These are phyloP conservation scores for Takashimella koratensis DNA, from an alignment of 1,284 basidiomycete species.

Conservation along the genomic window DNA sequence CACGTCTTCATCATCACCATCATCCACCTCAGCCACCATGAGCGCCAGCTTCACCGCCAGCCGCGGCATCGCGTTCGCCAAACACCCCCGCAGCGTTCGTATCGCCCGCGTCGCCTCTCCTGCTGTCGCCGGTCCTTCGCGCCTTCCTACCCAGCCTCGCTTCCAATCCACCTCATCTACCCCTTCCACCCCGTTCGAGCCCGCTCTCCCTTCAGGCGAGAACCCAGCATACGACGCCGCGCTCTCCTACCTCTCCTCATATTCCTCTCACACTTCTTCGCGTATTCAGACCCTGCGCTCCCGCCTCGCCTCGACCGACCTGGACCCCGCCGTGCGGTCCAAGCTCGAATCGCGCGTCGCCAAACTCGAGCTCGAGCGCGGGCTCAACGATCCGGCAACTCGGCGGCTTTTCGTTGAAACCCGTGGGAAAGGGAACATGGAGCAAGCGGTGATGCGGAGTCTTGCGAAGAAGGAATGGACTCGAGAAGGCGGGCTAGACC, in stretches of 20 bases:
- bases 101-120: too few relatives aligned
- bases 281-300: background rate
- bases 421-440: conserved; percentile 44
- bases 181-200: conserved; percentile 28
- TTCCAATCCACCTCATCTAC: conserved; percentile 14
- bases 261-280: background rate
- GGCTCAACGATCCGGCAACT: conserved; percentile 41
- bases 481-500: conserved; percentile 73
- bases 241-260: conserved; percentile 29
- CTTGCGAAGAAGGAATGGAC: conserved; percentile 82
- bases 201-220: conserved; percentile 35
- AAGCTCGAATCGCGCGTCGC: conserved; percentile 19
- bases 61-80: too few relatives aligned
- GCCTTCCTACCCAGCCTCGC: conserved; percentile 13
- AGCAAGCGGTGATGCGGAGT: conserved; percentile 66
- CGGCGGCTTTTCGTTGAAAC: conserved; percentile 37
- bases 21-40: conserved; percentile 9
- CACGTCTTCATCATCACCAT: too few relatives aligned
- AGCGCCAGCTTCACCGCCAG: too few relatives aligned
- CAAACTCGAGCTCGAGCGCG: conserved; percentile 38
- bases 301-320: background rate
- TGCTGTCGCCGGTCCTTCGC: conserved; percentile 12
- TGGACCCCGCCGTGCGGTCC: conserved; percentile 1
- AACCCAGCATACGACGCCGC: conserved; percentile 46
- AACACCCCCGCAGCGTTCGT: too few relatives aligned